A percentile compares a stretch with the other conserved stretches of the same genome.
Evolutionary conservation across 2,329 filamentous ascomycete genomes (phyloP).

Genomic region (Ophiostoma sp.): DNA sequence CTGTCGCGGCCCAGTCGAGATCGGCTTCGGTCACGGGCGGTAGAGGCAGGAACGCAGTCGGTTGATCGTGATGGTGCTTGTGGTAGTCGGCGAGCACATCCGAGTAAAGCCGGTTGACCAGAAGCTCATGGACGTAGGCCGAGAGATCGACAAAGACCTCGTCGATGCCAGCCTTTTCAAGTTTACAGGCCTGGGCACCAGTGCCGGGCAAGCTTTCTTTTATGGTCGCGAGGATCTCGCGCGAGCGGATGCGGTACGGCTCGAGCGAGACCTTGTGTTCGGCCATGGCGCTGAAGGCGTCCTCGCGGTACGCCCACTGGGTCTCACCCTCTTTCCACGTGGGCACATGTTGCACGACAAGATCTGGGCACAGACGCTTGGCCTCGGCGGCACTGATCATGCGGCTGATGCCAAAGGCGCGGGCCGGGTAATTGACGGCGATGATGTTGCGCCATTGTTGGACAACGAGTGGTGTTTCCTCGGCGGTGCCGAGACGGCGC

Average conservation of each 20-base stretch:
- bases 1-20: constrained; percentile 29
- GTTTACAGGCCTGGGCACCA: constrained; percentile 52
- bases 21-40: constrained; percentile 46
- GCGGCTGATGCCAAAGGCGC: constrained; percentile 74
- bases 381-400: constrained; percentile 81
- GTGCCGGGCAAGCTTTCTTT: constrained; percentile 66
- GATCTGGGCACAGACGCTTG: constrained; percentile 77
- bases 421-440: constrained; percentile 92
- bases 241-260: constrained; percentile 82
- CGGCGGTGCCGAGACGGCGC: constrained; percentile 73
- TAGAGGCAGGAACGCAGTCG: constrained; percentile 67
- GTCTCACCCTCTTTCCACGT: constrained; percentile 92
- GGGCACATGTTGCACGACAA: constrained; percentile 88
- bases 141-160: constrained; percentile 95
- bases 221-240: constrained; percentile 76
- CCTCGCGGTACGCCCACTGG: constrained; percentile 86
- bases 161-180: constrained; percentile 91
- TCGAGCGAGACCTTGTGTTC: constrained; percentile 94
- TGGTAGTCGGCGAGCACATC: constrained; percentile 59
- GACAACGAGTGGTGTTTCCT: constrained; percentile 81
- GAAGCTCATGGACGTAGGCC: constrained; percentile 72
- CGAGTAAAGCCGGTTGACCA: constrained; percentile 71
- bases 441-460: constrained; percentile 96
- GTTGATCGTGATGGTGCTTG: constrained; percentile 73
- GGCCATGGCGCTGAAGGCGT: constrained; percentile 74